Conservation (phyloP, 139 green algal species). For the Haematococcus lacustris region DNA sequence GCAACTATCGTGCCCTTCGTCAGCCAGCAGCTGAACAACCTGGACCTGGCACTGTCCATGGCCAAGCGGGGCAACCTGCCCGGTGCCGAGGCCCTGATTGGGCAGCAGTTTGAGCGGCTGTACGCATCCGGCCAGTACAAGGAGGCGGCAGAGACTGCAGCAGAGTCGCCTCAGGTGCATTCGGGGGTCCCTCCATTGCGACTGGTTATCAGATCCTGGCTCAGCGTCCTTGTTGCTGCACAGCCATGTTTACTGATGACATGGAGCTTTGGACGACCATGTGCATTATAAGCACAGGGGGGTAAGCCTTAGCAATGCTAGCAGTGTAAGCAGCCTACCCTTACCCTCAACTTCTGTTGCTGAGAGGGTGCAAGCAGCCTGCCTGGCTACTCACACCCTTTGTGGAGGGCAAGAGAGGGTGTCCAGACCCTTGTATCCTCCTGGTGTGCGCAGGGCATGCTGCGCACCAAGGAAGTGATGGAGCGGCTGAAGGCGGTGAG, state of each 20-base stretch:
- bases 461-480: conserved; percentile 56
- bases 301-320: not conserved
- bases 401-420: too few species aligned
- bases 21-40: conserved; percentile 86
- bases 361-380: not conserved
- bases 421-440: too few species aligned
- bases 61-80: conserved; percentile 90
- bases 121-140: conserved; percentile 87
- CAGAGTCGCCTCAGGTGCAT: conserved; percentile 79
- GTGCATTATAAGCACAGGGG: too few species aligned
- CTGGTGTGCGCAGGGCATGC: conserved; percentile 20
- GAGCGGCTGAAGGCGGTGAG: conserved; percentile 84
- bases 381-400: not conserved
- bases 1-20: conserved; percentile 92
- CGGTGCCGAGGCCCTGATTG: conserved; percentile 87
- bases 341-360: not conserved
- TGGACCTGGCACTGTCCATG: conserved; percentile 89
- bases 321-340: not conserved
- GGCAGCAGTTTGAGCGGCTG: conserved; percentile 90
- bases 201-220: not conserved
- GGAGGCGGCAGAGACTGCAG: conserved; percentile 91
- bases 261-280: too few species aligned
- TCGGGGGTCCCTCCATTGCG: not conserved
- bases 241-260: too few species aligned
- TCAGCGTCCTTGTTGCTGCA: not conserved